phyloP scores from a whole-genome alignment of 179 eudicot genomes.

The Monotropa hypopitys region DNA sequence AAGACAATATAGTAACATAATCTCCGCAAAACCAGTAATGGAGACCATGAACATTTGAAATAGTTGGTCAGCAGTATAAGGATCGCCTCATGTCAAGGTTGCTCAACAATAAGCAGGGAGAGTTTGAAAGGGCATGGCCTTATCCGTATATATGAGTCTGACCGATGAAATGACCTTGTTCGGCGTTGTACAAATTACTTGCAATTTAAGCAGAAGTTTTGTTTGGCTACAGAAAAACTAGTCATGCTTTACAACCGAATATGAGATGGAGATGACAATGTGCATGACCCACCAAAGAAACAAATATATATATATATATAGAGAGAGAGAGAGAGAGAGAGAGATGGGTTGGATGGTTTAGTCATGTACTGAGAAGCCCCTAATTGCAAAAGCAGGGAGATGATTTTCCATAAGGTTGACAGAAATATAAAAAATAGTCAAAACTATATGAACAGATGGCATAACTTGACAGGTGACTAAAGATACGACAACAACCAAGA shows the following conservation, averaged over 20 bases:
- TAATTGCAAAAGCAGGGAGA: neutral
- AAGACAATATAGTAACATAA: neutral
- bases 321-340: neutral
- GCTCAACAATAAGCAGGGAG: neutral
- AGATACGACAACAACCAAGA: neutral
- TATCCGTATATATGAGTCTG: neutral
- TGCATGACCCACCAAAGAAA: too few species aligned
- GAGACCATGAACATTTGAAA: neutral
- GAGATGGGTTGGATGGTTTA: neutral
- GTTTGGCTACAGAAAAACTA: neutral
- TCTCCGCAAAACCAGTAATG: neutral
- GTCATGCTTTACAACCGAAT: neutral
- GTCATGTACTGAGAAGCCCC: neutral
- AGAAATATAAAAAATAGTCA: neutral
- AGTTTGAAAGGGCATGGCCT: neutral
- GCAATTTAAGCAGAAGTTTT: neutral
- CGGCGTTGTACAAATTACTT: neutral
- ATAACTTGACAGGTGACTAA: conserved; percentile 1
- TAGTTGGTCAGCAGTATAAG: neutral
- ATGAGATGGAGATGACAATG: neutral
- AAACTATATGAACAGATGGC: neutral
- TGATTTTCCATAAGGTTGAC: neutral
- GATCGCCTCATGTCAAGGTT: conserved; percentile 5
- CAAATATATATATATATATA: too few species aligned
- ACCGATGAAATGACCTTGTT: neutral